Evolutionary conservation across 768 basidiomycete species (phyloP), one percentile per base, ranked within the genome.

Genomic region (Tremella yokohamensis): DNA sequence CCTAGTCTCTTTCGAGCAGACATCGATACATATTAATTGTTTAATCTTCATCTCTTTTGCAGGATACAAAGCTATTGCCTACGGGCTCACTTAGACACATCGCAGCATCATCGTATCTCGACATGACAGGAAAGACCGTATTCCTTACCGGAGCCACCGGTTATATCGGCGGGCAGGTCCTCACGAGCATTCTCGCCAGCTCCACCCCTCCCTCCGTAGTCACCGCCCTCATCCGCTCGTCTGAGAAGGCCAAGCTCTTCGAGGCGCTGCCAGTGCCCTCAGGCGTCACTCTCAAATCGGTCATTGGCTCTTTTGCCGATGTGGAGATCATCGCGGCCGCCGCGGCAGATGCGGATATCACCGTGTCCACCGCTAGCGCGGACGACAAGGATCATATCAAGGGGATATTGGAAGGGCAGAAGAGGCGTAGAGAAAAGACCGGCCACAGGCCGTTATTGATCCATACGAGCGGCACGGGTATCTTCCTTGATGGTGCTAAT

Each of bases 381-480:
- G 75, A 76, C 63, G 56, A 72, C 53, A 40, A 66, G 3, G 58
- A 59, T 16, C 61, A 53, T 18, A 63, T 69, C 24, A 63, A 71
- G 51, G 71, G 73, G 7, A 57, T 76, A 18, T 40, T 76, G 37
- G 61, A 65, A 49, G 75, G 75, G 38, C 54, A 64, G 61, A 70
- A 71, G 49, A 54, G 56, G 38, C 58, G 73, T 40, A 74, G 67
- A 59, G 70, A 65, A 7, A 63, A 70, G 56, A 74, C 73, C 20
- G 71, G 72, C 13, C 72, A 74, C 48, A 61, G 73, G 54, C 58
- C 64, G 19, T 49, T 73, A 19, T 67, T 71, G 45, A 76, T 76
- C 19, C 71, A 76, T 38, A 76, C 75, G 13, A 61, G 57, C 45
- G 75, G 75, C 20, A 74, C 73, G 13, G 75, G 70, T 52, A 61